Conservation (phyloP, 129 eudicot genomes). For the Ambrosia trifida region DNA sequence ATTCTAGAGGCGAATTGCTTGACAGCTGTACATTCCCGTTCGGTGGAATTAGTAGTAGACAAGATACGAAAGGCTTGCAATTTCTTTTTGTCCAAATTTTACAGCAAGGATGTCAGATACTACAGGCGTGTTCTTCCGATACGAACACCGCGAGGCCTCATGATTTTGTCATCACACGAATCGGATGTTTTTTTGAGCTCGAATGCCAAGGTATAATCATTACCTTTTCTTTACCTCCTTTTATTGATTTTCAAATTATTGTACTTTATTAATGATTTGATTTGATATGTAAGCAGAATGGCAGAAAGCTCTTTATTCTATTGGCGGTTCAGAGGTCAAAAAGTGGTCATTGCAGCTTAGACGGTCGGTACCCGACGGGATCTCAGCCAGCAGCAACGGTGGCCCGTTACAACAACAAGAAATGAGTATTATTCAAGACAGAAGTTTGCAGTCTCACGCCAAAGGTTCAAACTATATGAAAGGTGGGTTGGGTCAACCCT, state of each 20-base stretch:
- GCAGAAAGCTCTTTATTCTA: conserved; percentile 91
- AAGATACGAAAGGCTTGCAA: conserved; percentile 96
- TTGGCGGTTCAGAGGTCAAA: conserved; percentile 92
- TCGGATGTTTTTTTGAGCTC: conserved; percentile 91
- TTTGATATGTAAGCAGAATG: conserved; percentile 66
- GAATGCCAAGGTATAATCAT: conserved; percentile 86
- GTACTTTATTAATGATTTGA: conserved; percentile 4
- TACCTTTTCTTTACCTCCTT: not conserved
- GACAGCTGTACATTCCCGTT: conserved; percentile 92
- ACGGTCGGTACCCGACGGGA: conserved; percentile 82
- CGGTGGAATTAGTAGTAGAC: conserved; percentile 97
- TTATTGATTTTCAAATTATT: not conserved
- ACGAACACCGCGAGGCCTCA: conserved; percentile 62
- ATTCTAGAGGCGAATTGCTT: conserved; percentile 91
- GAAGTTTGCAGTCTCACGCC: conserved; percentile 64
- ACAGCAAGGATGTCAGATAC: conserved; percentile 97
- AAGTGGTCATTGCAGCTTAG: conserved; percentile 97
- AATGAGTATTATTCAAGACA: conserved; percentile 65
- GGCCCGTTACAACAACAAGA: conserved; percentile 83
- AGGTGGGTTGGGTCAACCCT: conserved; percentile 79
- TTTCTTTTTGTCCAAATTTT: conserved; percentile 88
- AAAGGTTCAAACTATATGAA: conserved; percentile 72
- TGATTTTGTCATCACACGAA: conserved; percentile 87
- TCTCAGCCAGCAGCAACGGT: conserved; percentile 78
- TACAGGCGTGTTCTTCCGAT: conserved; percentile 84